Base-by-base conservation (phyloP, 306 rosid species). In the Begonia loranthoides region DNA sequence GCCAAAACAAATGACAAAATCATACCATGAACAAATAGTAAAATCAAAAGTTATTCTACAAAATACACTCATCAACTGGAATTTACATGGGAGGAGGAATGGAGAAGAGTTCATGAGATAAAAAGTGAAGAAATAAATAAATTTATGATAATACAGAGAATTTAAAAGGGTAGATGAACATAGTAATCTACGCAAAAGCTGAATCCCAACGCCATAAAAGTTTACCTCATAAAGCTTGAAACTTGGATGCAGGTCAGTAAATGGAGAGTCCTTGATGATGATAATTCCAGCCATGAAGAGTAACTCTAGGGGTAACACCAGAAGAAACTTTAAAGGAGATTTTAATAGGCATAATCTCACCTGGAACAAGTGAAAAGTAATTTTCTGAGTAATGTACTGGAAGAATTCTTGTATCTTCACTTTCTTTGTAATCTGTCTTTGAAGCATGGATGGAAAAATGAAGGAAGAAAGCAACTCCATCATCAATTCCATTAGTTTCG, bases 381-480 rank as follows among this genome's bases (percentile, higher is more conserved):
- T 85, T 90, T 66, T 85, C 94, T 0, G 95, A 77, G 72, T 90
- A 85, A 70, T 85, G 94, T 66, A 90, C 92, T 0, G 87, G 94
- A 49, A 90, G 87, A 65, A 90, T 82, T 76, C 97, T 74, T 17
- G 95, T 76, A 75, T 85, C 94, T 45, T 77, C 84, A 57, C 83
- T 87, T 67, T 79, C 78, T 61, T 66, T 75, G 45, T 12, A 56
- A 49, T 68, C 68, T 9, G 36, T 61, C 69, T 70, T 68, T 11
- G 72, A 66, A 68, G 67, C 69, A 70, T 85, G 90, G 57, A 85
- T 90, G 28, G 85, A 78, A 46, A 89, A 67, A 59, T 89, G 84
- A 66, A 89, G 85, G 58, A 89, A 89, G 81, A 85, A 89, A 54
- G 90, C 95, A 65, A 89, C 94, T 12, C 94, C 95, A 0, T 50